Conservation (phyloP, 208 protist species). For the Porcisia hertigi region DNA sequence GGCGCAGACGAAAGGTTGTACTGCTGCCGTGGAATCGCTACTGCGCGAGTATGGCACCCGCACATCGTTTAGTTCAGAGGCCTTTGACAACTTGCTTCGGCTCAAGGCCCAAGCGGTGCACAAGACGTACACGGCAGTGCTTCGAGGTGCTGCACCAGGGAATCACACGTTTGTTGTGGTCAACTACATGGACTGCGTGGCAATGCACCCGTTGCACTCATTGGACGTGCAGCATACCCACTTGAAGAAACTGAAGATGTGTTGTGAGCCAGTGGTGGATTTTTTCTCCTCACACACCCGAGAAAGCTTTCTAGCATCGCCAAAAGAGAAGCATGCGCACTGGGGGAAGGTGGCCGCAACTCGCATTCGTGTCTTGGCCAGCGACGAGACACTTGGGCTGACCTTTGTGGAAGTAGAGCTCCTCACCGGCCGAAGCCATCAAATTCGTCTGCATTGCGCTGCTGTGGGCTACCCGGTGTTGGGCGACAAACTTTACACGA, state of each 20-base stretch:
- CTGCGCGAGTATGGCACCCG: slow-evolving; percentile 4
- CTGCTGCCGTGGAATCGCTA: slow-evolving; percentile 12
- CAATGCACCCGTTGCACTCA: slow-evolving; percentile 23
- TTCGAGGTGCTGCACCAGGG: slow-evolving; percentile 34
- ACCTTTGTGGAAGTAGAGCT: slow-evolving; percentile 68
- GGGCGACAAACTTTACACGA: slow-evolving; percentile 84
- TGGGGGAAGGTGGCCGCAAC: slow-evolving; percentile 57
- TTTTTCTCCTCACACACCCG: no score
- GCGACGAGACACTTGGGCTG: slow-evolving; percentile 31
- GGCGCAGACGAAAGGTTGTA: slow-evolving; percentile 39
- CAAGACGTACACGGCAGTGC: slow-evolving; percentile 71
- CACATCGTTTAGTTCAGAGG: not conserved
- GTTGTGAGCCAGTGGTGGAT: slow-evolving; percentile 33
- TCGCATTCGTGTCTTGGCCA: slow-evolving; percentile 47
- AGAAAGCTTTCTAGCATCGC: no score
- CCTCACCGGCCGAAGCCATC: slow-evolving; percentile 86
- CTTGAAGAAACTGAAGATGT: slow-evolving; percentile 82
- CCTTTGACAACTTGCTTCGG: slow-evolving; percentile 39
- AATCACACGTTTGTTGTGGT: slow-evolving; percentile 47
- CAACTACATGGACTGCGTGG: slow-evolving; percentile 56
- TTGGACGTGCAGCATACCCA: slow-evolving; percentile 36
- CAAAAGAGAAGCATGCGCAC: not conserved
- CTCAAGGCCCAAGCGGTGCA: slow-evolving; percentile 31
- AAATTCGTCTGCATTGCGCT: slow-evolving; percentile 85
- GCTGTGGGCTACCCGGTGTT: slow-evolving; percentile 79